Evolutionary conservation across 1,284 basidiomycete genomes (phyloP).

Genomic region (Salmacisia buchloeana): DNA sequence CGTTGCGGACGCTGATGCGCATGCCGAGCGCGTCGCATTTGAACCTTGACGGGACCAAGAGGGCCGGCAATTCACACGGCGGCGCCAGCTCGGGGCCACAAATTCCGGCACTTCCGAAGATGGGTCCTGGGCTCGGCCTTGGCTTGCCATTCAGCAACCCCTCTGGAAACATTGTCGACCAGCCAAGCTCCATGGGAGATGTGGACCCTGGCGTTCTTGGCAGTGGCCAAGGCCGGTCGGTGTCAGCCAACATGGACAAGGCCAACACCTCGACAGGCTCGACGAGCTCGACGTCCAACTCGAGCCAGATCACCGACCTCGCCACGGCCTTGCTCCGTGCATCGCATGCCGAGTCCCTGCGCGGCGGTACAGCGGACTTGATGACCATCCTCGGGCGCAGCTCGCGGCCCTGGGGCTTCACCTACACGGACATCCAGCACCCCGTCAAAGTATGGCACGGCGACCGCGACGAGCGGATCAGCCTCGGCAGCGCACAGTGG

Average conservation of each 20-base stretch:
- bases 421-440: slow-evolving; percentile 64
- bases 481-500: slow-evolving; percentile 73
- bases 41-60: background rate
- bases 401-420: slow-evolving; percentile 66
- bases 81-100: too few relatives aligned
- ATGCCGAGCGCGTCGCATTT: background rate
- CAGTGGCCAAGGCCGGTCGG: too few relatives aligned
- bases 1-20: background rate
- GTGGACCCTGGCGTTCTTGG: too few relatives aligned
- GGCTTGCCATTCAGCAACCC: too few relatives aligned
- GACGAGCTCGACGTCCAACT: slow-evolving; percentile 2
- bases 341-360: slow-evolving; percentile 85
- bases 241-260: background rate
- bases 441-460: slow-evolving; percentile 88
- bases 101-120: too few relatives aligned
- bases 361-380: slow-evolving; percentile 83
- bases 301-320: slow-evolving; percentile 30
- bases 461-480: slow-evolving; percentile 84
- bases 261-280: background rate
- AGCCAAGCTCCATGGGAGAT: too few relatives aligned
- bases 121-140: too few relatives aligned
- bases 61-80: too few relatives aligned
- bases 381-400: slow-evolving; percentile 83
- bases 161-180: too few relatives aligned
- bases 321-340: slow-evolving; percentile 77